Conservation (phyloP, 2,329 filamentous ascomycete species). For the Aspergillus terreus region DNA sequence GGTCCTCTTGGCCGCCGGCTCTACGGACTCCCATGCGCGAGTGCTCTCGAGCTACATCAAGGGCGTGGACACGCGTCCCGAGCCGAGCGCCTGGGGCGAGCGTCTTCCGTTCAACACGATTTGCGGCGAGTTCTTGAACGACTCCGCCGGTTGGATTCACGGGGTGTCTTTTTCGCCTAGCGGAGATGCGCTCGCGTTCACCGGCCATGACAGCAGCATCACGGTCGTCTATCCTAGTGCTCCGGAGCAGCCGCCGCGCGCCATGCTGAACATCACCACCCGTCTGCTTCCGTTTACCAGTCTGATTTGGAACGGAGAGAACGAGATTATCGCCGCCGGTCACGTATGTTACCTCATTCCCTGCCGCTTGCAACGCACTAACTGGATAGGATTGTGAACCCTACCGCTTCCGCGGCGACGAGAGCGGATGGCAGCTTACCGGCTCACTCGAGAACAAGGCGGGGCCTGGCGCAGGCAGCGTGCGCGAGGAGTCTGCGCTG, state of each 20-base stretch:
- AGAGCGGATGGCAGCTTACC: conserved; percentile 76
- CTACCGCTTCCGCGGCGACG: conserved; percentile 78
- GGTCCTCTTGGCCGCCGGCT: conserved; percentile 87
- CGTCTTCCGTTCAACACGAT: conserved; percentile 96
- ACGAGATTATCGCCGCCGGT: conserved; percentile 91
- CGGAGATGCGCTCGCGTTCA: conserved; percentile 89
- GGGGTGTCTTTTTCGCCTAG: conserved; percentile 88
- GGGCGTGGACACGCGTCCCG: conserved; percentile 80
- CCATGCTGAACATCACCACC: conserved; percentile 85
- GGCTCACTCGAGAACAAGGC: conserved; percentile 77
- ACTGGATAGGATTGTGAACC: conserved; percentile 64
- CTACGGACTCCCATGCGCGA: conserved; percentile 93
- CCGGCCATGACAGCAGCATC: conserved; percentile 91
- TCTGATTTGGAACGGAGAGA: conserved; percentile 85
- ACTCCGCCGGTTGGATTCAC: conserved; percentile 95
- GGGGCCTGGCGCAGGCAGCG: conserved; percentile 54
- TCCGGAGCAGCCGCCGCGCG: conserved; percentile 82
- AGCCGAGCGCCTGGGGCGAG: conserved; percentile 90
- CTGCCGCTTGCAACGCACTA: neutral
- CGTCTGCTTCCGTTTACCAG: conserved; percentile 90
- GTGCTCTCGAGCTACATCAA: conserved; percentile 97
- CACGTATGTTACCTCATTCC: conserved; percentile 53
- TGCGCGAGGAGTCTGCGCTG: conserved; percentile 82
- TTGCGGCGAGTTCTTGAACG: conserved; percentile 93
- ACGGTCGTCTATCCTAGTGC: conserved; percentile 93